Base-by-base conservation (phyloP, 2,329 filamentous ascomycete genomes). In the Pseudocercospora musae region DNA sequence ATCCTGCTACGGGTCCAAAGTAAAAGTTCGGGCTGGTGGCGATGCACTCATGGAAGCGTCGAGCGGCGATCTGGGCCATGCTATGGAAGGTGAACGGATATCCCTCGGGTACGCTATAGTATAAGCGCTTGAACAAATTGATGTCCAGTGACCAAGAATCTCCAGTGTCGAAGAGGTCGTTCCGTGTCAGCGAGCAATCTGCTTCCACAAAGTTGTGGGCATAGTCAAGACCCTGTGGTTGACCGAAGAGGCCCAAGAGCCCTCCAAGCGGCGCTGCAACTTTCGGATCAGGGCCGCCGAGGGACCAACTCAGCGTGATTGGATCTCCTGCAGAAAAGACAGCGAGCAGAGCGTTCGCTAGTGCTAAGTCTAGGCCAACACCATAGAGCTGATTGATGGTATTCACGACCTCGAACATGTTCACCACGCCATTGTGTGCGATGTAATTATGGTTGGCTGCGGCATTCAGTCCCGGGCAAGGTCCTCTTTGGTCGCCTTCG, bases 401-500 rank as follows among this genome's bases (percentile, higher is more conserved):
- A 10, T 15, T n/a, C 3, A 52, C 49, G 23, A 52, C 53, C 25
- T 57, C 55, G 33, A 42, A 33, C 40, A 46, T n/a, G 37, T 10
- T 78, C 11, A 73, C 73, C 49, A 80, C 73, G 40, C 78, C 78
- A 58, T 79, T 77, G 50, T 73, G 77, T 31, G 77, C 71, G 6
- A 79, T 69, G 71, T 79, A 79, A 68, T 74, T 72, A 64, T 78
- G 76, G 62, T 80, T 80, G 6, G 78, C 78, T 18, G 74, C 74
- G 7, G 76, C 70, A 53, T 80, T 79, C 52, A 79, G 61, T 20
- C 77, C 78, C 8, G 78, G 78, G 62, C 78, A 80, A 20, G 71
- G 71, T 15, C 76, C 77, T 57, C 55, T 46, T 11, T 48, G 55
- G 25, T 57, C 55, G 25, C 33, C 53, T 56, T 33, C 52, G 31